Evolutionary conservation across 2,329 filamentous ascomycete species (phyloP).

Genomic region (Ploettnerulaceae sp.): DNA sequence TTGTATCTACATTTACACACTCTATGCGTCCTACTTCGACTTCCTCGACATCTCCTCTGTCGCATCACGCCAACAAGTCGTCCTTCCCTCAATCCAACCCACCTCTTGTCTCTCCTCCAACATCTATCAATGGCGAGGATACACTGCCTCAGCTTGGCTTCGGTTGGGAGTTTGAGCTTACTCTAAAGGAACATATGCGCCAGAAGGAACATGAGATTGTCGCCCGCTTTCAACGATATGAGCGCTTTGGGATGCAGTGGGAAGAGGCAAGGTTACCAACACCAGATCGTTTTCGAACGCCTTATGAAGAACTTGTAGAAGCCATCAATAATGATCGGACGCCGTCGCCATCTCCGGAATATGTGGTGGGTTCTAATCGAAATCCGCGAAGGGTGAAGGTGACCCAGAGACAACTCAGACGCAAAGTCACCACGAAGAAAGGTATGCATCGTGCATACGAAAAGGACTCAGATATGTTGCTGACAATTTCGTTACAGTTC

Average conservation of each 20-base stretch:
- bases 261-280: conserved; percentile 12
- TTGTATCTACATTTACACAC: neutral
- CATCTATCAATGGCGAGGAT: conserved; percentile 12
- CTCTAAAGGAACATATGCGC: conserved; percentile 7
- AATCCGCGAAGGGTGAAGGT: conserved; percentile 1
- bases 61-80: neutral
- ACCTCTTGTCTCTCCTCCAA: conserved; percentile 3
- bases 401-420: neutral
- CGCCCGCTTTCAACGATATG: conserved; percentile 12
- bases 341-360: conserved; percentile 4
- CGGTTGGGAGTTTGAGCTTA: conserved; percentile 9
- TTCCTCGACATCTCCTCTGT: neutral
- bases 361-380: neutral
- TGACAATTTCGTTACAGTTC: neutral
- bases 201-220: conserved; percentile 8
- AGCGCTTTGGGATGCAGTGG: conserved; percentile 11
- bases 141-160: conserved; percentile 8
- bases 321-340: conserved; percentile 4
- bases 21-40: neutral
- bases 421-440: neutral
- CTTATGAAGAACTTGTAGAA: conserved; percentile 6
- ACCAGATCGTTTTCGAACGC: conserved; percentile 5
- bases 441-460: neutral
- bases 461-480: neutral
- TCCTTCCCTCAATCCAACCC: neutral